These are phyloP conservation scores for Phialophora expanda DNA, from an alignment of 2,329 filamentous ascomycete species.

Conservation along the genomic window DNA sequence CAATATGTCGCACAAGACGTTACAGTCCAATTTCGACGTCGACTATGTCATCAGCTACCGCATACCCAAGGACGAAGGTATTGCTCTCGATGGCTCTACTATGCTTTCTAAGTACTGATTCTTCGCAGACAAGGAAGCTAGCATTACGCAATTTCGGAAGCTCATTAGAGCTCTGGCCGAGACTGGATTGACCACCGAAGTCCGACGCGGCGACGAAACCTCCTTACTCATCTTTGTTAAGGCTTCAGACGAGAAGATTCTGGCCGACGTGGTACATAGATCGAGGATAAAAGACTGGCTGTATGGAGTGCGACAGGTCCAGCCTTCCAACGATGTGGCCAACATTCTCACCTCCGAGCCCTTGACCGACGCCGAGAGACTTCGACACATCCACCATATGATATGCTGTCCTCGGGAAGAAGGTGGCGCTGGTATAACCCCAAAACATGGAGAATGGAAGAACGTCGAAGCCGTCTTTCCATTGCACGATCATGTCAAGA, in stretches of 20 bases:
- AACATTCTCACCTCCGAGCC: conserved; percentile 73
- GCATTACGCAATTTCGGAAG: conserved; percentile 75
- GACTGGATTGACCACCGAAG: conserved; percentile 85
- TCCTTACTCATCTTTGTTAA: conserved; percentile 84
- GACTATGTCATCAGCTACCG: conserved; percentile 88
- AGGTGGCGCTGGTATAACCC: conserved; percentile 78
- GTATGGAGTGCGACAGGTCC: conserved; percentile 78
- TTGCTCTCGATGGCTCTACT: not conserved
- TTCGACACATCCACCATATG: conserved; percentile 85
- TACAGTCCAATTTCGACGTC: conserved; percentile 66
- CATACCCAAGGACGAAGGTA: conserved; percentile 65
- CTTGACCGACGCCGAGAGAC: conserved; percentile 83
- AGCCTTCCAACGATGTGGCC: conserved; percentile 74
- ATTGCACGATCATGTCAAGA: conserved; percentile 76
- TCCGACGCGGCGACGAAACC: conserved; percentile 75
- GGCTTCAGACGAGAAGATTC: conserved; percentile 73
- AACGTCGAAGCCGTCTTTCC: conserved; percentile 76
- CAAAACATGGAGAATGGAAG: conserved; percentile 71
- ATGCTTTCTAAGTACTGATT: conserved; percentile 25
- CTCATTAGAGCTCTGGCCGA: conserved; percentile 75
- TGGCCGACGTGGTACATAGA: conserved; percentile 81
- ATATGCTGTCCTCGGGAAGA: conserved; percentile 75
- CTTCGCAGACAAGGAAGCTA: conserved; percentile 66
- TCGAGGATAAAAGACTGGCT: conserved; percentile 94
- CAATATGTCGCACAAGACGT: conserved; percentile 34